phyloP scores from a whole-genome alignment of 495 filamentous ascomycete genomes.

The Penicillium antarcticum region DNA sequence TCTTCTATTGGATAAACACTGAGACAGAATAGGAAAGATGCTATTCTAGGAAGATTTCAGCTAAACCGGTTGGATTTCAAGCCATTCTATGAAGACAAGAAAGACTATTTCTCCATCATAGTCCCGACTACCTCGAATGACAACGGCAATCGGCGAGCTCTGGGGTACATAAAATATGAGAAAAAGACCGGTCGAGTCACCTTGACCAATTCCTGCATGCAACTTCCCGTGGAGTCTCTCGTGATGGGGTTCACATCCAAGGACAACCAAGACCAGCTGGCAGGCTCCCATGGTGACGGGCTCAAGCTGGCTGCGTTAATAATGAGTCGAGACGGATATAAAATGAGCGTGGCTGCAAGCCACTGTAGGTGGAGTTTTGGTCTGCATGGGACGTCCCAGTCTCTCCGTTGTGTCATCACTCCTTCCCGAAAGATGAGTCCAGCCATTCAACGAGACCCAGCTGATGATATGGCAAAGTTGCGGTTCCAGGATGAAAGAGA shows the following conservation, averaged over 20 bases:
- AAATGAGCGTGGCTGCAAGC: conserved; percentile 13
- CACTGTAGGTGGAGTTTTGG: conserved; percentile 18
- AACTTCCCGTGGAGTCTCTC: conserved; percentile 5
- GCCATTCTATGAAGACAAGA: too few species aligned
- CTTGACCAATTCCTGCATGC: conserved; percentile 6
- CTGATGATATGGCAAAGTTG: conserved; percentile 5
- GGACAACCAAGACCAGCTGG: conserved; percentile 2
- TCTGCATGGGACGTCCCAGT: not conserved
- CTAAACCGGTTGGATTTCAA: too few species aligned
- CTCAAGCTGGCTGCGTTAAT: conserved; percentile 26
- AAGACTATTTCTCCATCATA: too few species aligned
- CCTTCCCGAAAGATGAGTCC: not conserved
- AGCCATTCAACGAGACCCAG: not conserved
- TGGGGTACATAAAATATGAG: conserved; percentile 13
- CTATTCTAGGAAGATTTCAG: not conserved
- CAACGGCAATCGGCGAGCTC: too few species aligned
- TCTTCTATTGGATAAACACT: not conserved
- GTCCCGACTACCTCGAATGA: too few species aligned
- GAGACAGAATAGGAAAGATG: not conserved
- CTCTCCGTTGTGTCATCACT: not conserved
- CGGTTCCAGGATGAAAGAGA: conserved; percentile 15
- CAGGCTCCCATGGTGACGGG: conserved; percentile 25
- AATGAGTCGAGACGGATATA: conserved; percentile 14
- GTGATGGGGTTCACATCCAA: not conserved
- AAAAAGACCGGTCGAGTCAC: conserved; percentile 7